These are phyloP conservation scores for Xylaria multiplex DNA, from an alignment of 2,329 filamentous ascomycete genomes.

Conservation along the genomic window DNA sequence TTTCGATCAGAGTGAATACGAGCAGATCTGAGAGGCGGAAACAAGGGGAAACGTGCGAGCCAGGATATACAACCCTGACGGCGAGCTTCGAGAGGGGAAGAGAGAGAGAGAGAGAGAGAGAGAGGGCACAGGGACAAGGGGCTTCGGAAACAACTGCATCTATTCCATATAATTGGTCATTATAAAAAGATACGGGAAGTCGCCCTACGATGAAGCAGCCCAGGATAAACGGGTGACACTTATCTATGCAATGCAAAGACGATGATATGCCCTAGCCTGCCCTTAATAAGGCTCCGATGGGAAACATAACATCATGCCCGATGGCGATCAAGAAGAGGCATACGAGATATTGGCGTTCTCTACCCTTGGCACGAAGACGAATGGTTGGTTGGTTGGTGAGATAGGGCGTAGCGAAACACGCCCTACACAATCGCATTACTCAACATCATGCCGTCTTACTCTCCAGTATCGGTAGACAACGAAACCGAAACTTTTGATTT, in stretches of 20 bases:
- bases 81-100: neutral
- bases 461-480: neutral
- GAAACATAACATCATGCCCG: neutral
- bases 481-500: neutral
- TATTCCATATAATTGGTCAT: neutral
- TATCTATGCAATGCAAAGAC: neutral
- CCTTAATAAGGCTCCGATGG: neutral
- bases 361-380: neutral
- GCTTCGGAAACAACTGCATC: neutral
- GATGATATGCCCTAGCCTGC: neutral
- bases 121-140: neutral
- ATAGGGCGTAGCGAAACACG: neutral
- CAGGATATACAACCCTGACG: neutral
- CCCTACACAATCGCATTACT: neutral
- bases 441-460: neutral
- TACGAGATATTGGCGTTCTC: neutral
- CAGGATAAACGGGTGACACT: neutral
- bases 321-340: neutral
- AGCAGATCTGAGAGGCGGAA: neutral
- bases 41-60: neutral
- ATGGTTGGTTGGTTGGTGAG: neutral
- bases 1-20: neutral
- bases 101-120: neutral
- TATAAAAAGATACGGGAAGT: neutral
- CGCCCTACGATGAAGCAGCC: neutral